A percentile compares a stretch with the other conserved stretches of the same genome.
phyloP scores from a whole-genome alignment of 1,139 yeast species.

The Taphrina populina region DNA sequence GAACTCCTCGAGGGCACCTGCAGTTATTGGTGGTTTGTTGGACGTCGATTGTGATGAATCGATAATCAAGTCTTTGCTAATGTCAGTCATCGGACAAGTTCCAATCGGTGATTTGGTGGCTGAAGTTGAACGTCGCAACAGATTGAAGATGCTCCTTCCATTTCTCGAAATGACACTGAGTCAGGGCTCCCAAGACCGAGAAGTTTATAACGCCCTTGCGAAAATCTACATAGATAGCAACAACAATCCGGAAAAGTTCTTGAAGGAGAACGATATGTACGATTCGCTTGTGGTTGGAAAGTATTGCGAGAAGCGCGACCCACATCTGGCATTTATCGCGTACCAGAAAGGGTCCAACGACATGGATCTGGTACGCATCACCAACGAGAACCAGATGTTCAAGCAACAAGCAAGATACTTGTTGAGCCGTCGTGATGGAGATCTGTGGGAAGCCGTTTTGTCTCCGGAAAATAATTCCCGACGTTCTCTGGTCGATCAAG shows the following conservation, averaged over 20 bases:
- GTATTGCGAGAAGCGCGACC: slow-evolving; percentile 98
- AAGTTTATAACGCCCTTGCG: slow-evolving; percentile 90
- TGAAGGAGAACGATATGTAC: slow-evolving; percentile 83
- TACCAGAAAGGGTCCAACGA: slow-evolving; percentile 94
- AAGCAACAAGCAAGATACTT: slow-evolving; percentile 97
- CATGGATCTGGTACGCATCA: slow-evolving; percentile 80
- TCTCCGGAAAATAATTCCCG: slow-evolving; percentile 75
- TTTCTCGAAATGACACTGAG: slow-evolving; percentile 85
- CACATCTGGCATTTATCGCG: slow-evolving; percentile 94
- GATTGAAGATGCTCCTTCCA: slow-evolving; percentile 85
- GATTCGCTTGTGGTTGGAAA: slow-evolving; percentile 93
- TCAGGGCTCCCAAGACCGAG: slow-evolving; percentile 86
- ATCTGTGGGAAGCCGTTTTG: slow-evolving; percentile 79
- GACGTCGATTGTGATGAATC: slow-evolving; percentile 97
- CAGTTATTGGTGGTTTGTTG: slow-evolving; percentile 89
- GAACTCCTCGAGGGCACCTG: slow-evolving; percentile 92
- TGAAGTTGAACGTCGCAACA: slow-evolving; percentile 95
- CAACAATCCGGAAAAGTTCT: slow-evolving; percentile 94
- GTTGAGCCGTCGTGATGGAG: slow-evolving; percentile 76
- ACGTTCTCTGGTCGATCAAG: slow-evolving; percentile 83
- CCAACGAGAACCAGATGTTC: slow-evolving; percentile 97
- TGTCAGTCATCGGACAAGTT: slow-evolving; percentile 89
- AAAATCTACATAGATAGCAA: slow-evolving; percentile 96
- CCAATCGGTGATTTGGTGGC: slow-evolving; percentile 85
- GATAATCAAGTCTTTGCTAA: slow-evolving; percentile 75